Percentiles rank a stretch among this genome's conserved stretches.
Conservation (phyloP, 169 alveolate species). For the Eimeria falciformis region DNA sequence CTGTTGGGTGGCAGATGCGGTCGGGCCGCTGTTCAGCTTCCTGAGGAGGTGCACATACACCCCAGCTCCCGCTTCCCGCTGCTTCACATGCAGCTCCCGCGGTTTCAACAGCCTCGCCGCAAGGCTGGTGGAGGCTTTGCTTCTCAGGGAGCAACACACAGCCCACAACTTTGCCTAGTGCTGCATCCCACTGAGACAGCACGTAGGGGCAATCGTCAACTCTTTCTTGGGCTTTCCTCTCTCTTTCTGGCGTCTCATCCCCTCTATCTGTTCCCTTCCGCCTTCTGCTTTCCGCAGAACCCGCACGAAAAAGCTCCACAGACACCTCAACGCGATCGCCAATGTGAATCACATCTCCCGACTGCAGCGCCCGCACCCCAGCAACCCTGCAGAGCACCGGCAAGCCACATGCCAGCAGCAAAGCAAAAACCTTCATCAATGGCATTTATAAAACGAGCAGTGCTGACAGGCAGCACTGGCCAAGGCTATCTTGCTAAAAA, state of each 20-base stretch:
- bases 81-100: constrained; percentile 7
- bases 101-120: neutral
- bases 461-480: neutral
- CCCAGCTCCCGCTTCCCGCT: constrained; percentile 40
- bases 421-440: neutral
- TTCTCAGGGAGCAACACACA: constrained; percentile 2
- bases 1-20: neutral
- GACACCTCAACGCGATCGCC: constrained; percentile 90
- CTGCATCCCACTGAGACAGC: constrained; percentile 7
- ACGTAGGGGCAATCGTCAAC: constrained; percentile 35
- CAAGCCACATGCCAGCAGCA: neutral
- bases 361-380: constrained; percentile 82
- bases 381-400: constrained; percentile 77
- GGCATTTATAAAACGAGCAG: neutral
- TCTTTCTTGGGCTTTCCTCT: neutral
- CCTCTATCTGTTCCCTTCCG: neutral
- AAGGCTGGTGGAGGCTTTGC: too few species aligned
- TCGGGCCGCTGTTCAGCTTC: neutral
- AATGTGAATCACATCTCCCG: constrained; percentile 88
- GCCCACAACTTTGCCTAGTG: constrained; percentile 3
- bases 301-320: constrained; percentile 74
- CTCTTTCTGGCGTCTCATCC: neutral
- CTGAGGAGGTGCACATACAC: neutral
- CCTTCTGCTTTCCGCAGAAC: neutral
- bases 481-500: neutral